phyloP scores from a whole-genome alignment of 495 filamentous ascomycete genomes.

The Penicillium canescens region DNA sequence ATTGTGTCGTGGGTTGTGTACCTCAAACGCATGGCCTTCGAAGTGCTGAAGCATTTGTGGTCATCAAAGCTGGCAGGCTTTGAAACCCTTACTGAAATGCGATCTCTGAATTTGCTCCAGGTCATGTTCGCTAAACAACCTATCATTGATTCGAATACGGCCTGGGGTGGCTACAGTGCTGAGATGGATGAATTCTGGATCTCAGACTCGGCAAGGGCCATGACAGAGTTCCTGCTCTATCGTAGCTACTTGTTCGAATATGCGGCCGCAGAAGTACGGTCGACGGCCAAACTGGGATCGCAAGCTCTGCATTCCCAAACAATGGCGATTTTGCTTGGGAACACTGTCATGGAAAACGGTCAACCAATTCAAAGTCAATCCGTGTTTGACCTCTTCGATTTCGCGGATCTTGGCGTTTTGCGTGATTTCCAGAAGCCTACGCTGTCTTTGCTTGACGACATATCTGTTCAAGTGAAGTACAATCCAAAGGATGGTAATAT shows the following conservation, averaged over 20 bases:
- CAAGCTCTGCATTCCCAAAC: constrained; percentile 77
- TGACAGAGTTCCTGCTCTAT: constrained; percentile 71
- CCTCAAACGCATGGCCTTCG: constrained; percentile 72
- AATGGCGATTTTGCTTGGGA: constrained; percentile 76
- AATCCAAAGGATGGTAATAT: constrained; percentile 42
- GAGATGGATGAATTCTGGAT: constrained; percentile 62
- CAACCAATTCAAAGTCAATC: constrained; percentile 64
- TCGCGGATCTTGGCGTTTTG: constrained; percentile 68
- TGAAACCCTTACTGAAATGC: constrained; percentile 74
- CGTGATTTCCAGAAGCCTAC: constrained; percentile 48
- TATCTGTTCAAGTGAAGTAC: constrained; percentile 62
- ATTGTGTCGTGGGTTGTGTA: constrained; percentile 69
- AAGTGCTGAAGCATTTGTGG: constrained; percentile 80
- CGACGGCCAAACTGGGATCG: constrained; percentile 65
- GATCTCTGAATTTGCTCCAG: constrained; percentile 71
- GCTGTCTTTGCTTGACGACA: constrained; percentile 55
- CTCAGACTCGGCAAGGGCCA: constrained; percentile 59
- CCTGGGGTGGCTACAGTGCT: constrained; percentile 67
- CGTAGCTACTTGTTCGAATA: constrained; percentile 80
- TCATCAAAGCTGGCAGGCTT: constrained; percentile 75
- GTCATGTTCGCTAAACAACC: constrained; percentile 64
- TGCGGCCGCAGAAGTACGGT: constrained; percentile 77
- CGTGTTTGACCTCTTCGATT: constrained; percentile 93
- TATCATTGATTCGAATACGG: constrained; percentile 59
- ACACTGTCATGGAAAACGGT: constrained; percentile 61